These are phyloP conservation scores for Pythium sukuiense DNA, from an alignment of 352 stramenopile genomes.

Conservation along the genomic window DNA sequence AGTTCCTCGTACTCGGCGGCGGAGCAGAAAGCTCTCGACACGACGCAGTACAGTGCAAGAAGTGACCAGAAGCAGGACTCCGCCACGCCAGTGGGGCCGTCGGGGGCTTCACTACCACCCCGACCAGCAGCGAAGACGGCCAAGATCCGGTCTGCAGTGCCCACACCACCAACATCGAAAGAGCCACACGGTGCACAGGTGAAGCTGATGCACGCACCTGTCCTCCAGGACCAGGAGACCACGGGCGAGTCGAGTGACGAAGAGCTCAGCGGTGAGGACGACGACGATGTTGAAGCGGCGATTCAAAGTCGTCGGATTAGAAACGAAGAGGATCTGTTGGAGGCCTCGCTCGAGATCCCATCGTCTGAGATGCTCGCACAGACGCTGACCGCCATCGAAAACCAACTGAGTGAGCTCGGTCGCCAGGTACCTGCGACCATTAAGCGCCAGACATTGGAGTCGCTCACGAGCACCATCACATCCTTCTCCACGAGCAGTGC, in stretches of 20 bases:
- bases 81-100: not conserved
- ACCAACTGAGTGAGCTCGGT: conserved; percentile 31
- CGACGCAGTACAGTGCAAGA: conserved; percentile 16
- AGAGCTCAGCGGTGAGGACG: conserved; percentile 5
- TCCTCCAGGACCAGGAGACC: conserved; percentile 3
- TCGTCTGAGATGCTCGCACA: conserved; percentile 36
- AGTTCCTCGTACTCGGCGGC: conserved; percentile 61
- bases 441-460: not conserved
- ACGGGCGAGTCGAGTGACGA: conserved; percentile 2
- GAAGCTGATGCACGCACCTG: conserved; percentile 50
- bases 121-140: conserved; percentile 4
- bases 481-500: conserved; percentile 6
- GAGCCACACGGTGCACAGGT: conserved; percentile 16
- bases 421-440: not conserved
- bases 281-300: not conserved
- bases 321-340: conserved; percentile 34
- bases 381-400: conserved; percentile 26
- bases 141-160: not conserved
- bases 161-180: not conserved
- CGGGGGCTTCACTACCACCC: conserved; percentile 5
- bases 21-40: conserved; percentile 40
- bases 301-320: not conserved
- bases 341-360: conserved; percentile 51
- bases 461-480: not conserved
- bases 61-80: conserved; percentile 11